Percentiles rank a stretch among this genome's conserved stretches.
phyloP scores from a whole-genome alignment of 140 eudicot genomes.

The Flaveria floridana region DNA sequence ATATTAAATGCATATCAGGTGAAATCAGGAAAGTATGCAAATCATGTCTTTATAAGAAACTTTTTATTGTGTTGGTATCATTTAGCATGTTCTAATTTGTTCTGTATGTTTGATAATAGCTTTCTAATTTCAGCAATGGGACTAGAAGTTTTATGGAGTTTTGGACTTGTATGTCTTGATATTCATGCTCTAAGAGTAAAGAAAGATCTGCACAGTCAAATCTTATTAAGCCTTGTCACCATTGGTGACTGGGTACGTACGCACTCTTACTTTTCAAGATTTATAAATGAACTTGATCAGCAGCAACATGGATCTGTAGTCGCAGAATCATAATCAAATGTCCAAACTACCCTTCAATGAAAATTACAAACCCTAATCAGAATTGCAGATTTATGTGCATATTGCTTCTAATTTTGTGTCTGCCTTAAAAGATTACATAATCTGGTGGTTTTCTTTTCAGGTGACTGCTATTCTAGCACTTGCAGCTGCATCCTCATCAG shows the following conservation, averaged over 20 bases:
- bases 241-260: conserved; percentile 74
- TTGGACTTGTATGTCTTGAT: conserved; percentile 72
- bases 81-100: conserved; percentile 29
- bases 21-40: background rate
- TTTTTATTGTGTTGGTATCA: background rate
- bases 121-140: conserved; percentile 81
- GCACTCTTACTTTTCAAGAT: conserved; percentile 8
- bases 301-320: background rate
- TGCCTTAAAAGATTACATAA: conserved; percentile 2
- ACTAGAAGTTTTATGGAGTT: conserved; percentile 70
- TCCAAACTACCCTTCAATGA: background rate
- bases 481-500: conserved; percentile 80
- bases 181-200: conserved; percentile 59
- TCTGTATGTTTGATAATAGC: conserved; percentile 45
- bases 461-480: conserved; percentile 74
- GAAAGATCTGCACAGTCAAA: conserved; percentile 48
- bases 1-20: background rate
- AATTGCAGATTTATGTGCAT: conserved; percentile 2
- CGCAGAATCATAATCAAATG: background rate
- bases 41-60: background rate
- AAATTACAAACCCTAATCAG: conserved; percentile 1
- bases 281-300: background rate
- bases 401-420: background rate
- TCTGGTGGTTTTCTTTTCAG: conserved; percentile 33
- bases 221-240: conserved; percentile 54